These are phyloP conservation scores for Roridomyces roridus DNA, from an alignment of 768 basidiomycete species.

Conservation along the genomic window DNA sequence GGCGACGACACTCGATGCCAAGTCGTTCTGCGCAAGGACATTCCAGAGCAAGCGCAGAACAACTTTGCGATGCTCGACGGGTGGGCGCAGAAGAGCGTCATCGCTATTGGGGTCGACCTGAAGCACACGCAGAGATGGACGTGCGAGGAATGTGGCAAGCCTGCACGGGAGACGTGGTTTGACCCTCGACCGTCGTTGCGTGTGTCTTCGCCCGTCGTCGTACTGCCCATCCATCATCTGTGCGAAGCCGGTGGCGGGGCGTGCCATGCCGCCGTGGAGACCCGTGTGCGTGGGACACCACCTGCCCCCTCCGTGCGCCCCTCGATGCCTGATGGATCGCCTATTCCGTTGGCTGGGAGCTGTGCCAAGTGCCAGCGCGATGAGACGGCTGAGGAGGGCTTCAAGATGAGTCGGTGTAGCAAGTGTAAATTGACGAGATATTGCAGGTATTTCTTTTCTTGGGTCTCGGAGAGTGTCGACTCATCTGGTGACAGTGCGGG, in stretches of 20 bases:
- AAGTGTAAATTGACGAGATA: constrained; percentile 18
- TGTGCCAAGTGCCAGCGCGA: constrained; percentile 21
- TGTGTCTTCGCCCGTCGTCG: neutral
- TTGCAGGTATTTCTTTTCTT: constrained; percentile 8
- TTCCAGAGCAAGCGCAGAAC: constrained; percentile 10
- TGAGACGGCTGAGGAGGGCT: constrained; percentile 7
- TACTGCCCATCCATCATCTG: constrained; percentile 18
- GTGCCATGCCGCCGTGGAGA: constrained; percentile 17
- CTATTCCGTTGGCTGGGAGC: constrained; percentile 9
- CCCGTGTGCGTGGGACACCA: neutral
- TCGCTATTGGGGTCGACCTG: constrained; percentile 19
- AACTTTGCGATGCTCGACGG: constrained; percentile 16
- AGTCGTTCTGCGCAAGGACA: constrained; percentile 15
- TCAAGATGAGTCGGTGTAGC: constrained; percentile 14
- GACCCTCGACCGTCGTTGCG: constrained; percentile 15
- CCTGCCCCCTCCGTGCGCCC: constrained; percentile 1
- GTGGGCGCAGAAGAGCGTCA: constrained; percentile 19
- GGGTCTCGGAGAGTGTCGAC: neutral
- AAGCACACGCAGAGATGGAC: constrained; percentile 23
- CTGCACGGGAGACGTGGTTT: constrained; percentile 17
- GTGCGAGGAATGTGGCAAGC: constrained; percentile 20
- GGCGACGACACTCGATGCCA: constrained; percentile 12
- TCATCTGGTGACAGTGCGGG: neutral
- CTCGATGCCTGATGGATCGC: neutral
- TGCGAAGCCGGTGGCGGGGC: constrained; percentile 18